Percentiles rank a stretch among this genome's conserved stretches.
Conservation (phyloP, 2,329 filamentous ascomycete genomes). For the Curvularia verruculosa region DNA sequence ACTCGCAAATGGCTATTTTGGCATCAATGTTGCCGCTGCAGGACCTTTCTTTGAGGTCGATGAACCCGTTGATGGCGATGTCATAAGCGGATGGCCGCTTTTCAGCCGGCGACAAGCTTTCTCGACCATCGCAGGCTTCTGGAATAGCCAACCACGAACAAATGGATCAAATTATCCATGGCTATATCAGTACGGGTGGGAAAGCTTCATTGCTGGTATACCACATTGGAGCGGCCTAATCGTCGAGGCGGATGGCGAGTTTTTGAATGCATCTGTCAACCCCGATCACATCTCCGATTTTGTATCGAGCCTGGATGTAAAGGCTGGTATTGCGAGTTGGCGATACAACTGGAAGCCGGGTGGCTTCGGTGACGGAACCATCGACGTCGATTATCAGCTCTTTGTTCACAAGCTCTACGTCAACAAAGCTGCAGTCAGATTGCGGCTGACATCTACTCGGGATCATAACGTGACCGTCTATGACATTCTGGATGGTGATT, state of each 20-base stretch:
- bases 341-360: slow-evolving; percentile 69
- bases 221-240: slow-evolving; percentile 70
- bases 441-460: slow-evolving; percentile 62
- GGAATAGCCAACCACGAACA: slow-evolving; percentile 63
- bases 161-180: slow-evolving; percentile 70
- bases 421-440: slow-evolving; percentile 65
- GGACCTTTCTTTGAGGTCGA: slow-evolving; percentile 69
- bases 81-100: slow-evolving; percentile 71
- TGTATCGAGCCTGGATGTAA: slow-evolving; percentile 65
- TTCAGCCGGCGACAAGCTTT: slow-evolving; percentile 68
- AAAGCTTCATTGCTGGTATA: slow-evolving; percentile 73
- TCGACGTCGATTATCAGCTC: slow-evolving; percentile 68
- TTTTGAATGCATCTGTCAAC: slow-evolving; percentile 67
- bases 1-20: slow-evolving; percentile 65
- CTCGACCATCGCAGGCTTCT: slow-evolving; percentile 72
- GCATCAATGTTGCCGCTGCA: slow-evolving; percentile 66
- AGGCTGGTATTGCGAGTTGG: slow-evolving; percentile 68
- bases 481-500: slow-evolving; percentile 71
- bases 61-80: slow-evolving; percentile 56
- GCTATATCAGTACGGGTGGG: slow-evolving; percentile 71
- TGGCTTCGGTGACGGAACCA: slow-evolving; percentile 50
- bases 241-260: slow-evolving; percentile 60
- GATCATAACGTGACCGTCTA: slow-evolving; percentile 64
- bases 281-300: slow-evolving; percentile 66
- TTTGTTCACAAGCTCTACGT: slow-evolving; percentile 68